Evolutionary conservation across 1,284 basidiomycete genomes (phyloP), one percentile per base, ranked within the genome.

Genomic region (Fomitiporia mediterranea): DNA sequence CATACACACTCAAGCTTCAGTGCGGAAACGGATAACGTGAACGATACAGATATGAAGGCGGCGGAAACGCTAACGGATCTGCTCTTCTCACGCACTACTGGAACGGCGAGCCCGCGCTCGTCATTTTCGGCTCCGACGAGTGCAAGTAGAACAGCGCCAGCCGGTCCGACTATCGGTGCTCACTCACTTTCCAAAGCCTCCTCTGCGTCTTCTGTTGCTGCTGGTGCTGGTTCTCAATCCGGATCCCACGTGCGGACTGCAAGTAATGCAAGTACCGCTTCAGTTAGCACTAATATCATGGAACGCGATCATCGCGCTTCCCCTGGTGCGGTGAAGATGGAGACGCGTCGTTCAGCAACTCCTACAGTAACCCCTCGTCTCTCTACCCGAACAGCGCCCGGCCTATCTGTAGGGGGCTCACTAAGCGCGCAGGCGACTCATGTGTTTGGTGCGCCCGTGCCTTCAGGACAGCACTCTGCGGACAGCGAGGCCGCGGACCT

Each of bases 401-500:
- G 23, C 9, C 21, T 40, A 4, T 7, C 32, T 23, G 23, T n/a
- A 15, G 23, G 37, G 2, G 17, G 44, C 21, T 67, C 64, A 42
- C 64, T 68, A 28, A 68, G 66, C 62, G 57, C 61, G 51, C 57
- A 68, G 67, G 57, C 67, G 64, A 61, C 69, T 69, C 60, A 51
- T 56, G 60, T 62, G 65, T 61, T 58, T 67, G 60, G 61, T 70
- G 46, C 57, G 35, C 28, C 57, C 38, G 40, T 8, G 27, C 7
- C 28, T 15, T 60, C 68, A 56, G 65, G 65, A 52, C 75, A 73
- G 28, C 77, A 53, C 48, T 32, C 79, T 19, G 77, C 77, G 28
- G 87, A 89, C 64, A 84, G 80, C 62, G 89, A 91, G 65, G 88
- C 89, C 0, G 87, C 89, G 25, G 86, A 88, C 66, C 70, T 90